Base-by-base conservation (phyloP, 2,329 filamentous ascomycete species). In the Dactylellina drechsleri region DNA sequence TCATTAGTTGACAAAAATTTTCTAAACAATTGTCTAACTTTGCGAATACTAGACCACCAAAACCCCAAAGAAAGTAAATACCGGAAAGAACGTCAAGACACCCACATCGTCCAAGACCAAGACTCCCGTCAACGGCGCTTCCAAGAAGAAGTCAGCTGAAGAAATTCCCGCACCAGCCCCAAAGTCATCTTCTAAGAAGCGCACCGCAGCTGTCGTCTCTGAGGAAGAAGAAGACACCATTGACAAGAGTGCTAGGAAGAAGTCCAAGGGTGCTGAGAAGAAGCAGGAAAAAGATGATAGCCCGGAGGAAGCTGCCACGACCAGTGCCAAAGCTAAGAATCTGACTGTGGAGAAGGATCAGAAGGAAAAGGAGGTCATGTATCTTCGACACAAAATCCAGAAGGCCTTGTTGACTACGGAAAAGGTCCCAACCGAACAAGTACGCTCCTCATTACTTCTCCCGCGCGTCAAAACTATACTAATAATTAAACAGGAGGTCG, bases 341-440 rank as follows among this genome's bases (percentile, higher is more conserved):
- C 15, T 85, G 12, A 83, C 86, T 0, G 87, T 89, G 77, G 86
- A 90, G 81, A 86, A 85, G 78, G 84, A 84, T 40, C 79, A 82
- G 40, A 87, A 88, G 79, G 90, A 89, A 80, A 85, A 89, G 83
- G 89, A 91, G 78, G 92, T 99, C n/a, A 84, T 97, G 36, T 98
- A 96, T 82, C 87, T 97, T 45, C 91, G 95, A 77, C 94, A 99
- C 83, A 92, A 93, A 82, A 88, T 99, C 40, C 95, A 99, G 81
- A 96, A 96, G 82, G 93, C 93, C 0, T 93, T 99, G 79, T 86
- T 99, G 50, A 91, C 91, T 20, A 88, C 91, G 72, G 93, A 97
- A 78, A 88, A 91, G 78, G 87, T 90, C 57, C 93, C 94, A n/a
- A 91, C 93, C 82, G 91, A 92, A 79, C 89, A 93, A 23, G 85